Evolutionary conservation across 441 rosid species (phyloP), one percentile per base, ranked within the genome.

Genomic region (Pelargonium myrrhifolium): DNA sequence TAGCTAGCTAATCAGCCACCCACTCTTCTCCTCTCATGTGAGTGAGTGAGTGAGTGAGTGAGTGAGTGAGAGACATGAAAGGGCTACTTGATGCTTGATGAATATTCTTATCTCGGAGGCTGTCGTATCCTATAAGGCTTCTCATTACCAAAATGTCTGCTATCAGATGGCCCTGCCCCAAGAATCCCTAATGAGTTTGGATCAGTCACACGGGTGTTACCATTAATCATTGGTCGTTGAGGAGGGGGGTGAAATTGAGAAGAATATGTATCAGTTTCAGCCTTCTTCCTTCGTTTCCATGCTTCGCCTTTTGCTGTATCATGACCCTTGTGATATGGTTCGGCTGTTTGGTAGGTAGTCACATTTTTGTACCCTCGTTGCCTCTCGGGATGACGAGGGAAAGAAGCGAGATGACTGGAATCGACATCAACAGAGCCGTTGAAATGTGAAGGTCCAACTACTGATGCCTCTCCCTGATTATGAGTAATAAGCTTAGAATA

Each of bases 111-210:
- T 78, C 86, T 80, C 11, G 78, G 76, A 28, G 94, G 86, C 74
- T 79, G 85, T 26, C 86, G 96, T 78, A 68, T 70, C 68, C 93
- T 82, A 47, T 76, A 77, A 68, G 83, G 82, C 75, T 91, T 85
- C 75, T 81, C 87, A 4, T 73, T 79, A 39, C 55, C 75, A 58
- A 83, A 69, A 2, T 79, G 84, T 67, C 84, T 80, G 69, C n/a
- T 63, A 73, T 86, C 98, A n/a, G 92, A 76, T n/a, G 99, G 98
- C 62, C 86, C 92, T 0, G 96, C 95, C 65, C 99, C 99, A 10
- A 95, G 97, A 79, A 95, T 95, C 37, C 99, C 98, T 65, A 87
- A 64, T 4, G 97, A 87, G 70, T 74, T 92, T 60, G 96, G 89
- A 82, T 90, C 92, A 3, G 81, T 58, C 40, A 76, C 6, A 47